phyloP scores from a whole-genome alignment of 768 basidiomycete species.

The Pilatotrama ljubarskyi region DNA sequence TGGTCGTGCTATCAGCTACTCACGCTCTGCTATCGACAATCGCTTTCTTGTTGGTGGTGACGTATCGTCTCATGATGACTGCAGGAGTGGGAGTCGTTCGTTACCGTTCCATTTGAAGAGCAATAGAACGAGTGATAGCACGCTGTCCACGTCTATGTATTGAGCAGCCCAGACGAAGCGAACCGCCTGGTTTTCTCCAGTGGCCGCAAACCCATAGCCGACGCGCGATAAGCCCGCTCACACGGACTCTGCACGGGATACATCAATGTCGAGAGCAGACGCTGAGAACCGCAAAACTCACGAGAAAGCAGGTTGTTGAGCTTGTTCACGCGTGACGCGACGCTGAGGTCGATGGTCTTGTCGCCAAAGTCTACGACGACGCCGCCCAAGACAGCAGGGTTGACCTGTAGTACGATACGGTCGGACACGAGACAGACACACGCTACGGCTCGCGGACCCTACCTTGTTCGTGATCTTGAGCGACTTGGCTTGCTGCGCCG shows the following conservation, averaged over 20 bases:
- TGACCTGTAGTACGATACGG: slow-evolving; percentile 56
- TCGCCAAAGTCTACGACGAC: slow-evolving; percentile 96
- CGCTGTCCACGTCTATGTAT: slow-evolving; percentile 17
- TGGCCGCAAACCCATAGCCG: neutral
- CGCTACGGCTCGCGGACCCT: slow-evolving; percentile 24
- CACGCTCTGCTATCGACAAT: neutral
- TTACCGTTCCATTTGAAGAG: neutral
- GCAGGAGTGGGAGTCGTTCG: neutral
- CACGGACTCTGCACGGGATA: slow-evolving; percentile 13
- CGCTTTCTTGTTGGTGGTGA: slow-evolving; percentile 1
- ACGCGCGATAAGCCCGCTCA: neutral
- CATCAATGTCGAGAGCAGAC: neutral
- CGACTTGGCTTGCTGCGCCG: slow-evolving; percentile 83
- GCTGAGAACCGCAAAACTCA: slow-evolving; percentile 37
- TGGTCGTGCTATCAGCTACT: neutral
- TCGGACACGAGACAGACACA: neutral
- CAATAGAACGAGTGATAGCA: neutral
- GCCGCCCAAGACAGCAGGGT: slow-evolving; percentile 89
- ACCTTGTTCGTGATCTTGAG: slow-evolving; percentile 93
- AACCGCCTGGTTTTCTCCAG: neutral
- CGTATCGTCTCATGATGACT: too few relatives aligned
- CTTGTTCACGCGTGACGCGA: slow-evolving; percentile 91
- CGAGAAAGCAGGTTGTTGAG: slow-evolving; percentile 87
- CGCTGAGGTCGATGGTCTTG: slow-evolving; percentile 96
- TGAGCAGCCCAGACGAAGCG: slow-evolving; percentile 7